Percentiles rank a stretch among this genome's conserved stretches.
Conservation (phyloP, 345 rosid species). For the Citrus hindsii region DNA sequence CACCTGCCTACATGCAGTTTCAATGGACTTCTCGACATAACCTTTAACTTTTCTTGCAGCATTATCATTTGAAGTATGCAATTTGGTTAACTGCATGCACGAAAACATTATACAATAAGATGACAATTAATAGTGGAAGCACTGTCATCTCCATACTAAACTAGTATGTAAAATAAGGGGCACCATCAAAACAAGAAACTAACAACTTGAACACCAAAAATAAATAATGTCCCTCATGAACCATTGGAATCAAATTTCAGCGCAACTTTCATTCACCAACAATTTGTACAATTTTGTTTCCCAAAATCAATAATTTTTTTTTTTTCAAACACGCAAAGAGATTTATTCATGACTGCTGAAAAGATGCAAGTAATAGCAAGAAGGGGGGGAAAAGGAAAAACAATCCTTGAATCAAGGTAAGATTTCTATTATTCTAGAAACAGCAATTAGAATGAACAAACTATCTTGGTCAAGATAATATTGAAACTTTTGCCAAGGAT, state of each 20-base stretch:
- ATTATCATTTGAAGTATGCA: constrained; percentile 38
- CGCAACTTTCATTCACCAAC: neutral
- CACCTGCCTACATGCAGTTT: constrained; percentile 76
- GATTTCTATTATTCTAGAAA: neutral
- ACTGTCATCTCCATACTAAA: neutral
- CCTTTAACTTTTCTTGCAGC: constrained; percentile 47
- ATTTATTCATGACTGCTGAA: neutral
- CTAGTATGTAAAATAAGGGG: neutral
- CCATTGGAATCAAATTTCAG: neutral
- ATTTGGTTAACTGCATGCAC: constrained; percentile 46
- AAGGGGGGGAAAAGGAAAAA: no score
- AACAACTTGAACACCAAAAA: neutral
- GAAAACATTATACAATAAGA: constrained; percentile 19
- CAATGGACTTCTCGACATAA: constrained; percentile 59
- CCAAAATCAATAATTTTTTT: neutral
- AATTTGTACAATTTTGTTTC: neutral
- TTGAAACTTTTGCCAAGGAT: neutral
- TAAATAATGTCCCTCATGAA: neutral
- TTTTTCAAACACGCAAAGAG: neutral
- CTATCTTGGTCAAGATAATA: neutral
- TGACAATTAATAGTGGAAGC: constrained; percentile 5
- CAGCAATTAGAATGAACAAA: neutral
- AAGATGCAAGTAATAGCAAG: neutral
- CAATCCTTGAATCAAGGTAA: neutral
- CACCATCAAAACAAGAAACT: neutral